A percentile compares a stretch with the other conserved stretches of the same genome.
Conservation (phyloP, 1,284 basidiomycete species). For the Malassezia globosa region DNA sequence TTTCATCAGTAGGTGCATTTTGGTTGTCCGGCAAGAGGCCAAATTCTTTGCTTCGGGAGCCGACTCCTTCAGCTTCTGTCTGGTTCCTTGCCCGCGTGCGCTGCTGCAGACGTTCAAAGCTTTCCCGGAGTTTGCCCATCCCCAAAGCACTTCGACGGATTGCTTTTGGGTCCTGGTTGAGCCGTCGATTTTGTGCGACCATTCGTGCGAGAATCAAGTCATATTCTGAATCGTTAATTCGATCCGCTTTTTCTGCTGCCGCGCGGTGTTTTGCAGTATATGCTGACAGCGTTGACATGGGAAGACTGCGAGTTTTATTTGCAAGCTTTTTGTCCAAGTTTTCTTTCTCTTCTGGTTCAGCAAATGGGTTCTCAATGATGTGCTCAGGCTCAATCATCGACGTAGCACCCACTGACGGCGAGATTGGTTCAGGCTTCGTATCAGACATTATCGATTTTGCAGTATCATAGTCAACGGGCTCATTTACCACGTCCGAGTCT, state of each 20-base stretch:
- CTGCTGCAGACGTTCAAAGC: conserved; percentile 36
- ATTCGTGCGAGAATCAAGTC: conserved; percentile 32
- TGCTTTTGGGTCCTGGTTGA: conserved; percentile 33
- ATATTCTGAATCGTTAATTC: conserved; percentile 22
- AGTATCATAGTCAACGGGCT: conserved; percentile 7
- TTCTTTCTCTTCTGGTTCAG: conserved; percentile 3
- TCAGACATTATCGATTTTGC: conserved; percentile 6
- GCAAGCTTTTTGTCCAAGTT: neutral
- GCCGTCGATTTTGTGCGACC: conserved; percentile 29
- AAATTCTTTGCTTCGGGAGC: conserved; percentile 14
- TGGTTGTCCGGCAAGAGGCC: conserved; percentile 4
- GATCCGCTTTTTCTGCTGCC: conserved; percentile 6
- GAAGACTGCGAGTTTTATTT: neutral
- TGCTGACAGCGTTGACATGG: neutral
- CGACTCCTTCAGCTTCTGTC: conserved; percentile 7
- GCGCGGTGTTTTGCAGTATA: neutral
- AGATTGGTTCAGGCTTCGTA: conserved; percentile 9
- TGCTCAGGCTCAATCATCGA: conserved; percentile 36
- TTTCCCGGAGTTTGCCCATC: conserved; percentile 34
- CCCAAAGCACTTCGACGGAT: conserved; percentile 36
- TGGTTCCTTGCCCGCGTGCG: conserved; percentile 13
- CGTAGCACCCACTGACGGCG: conserved; percentile 34
- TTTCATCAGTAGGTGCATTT: conserved; percentile 12
- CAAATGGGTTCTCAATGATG: conserved; percentile 38
- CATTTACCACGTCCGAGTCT: neutral